Evolutionary conservation across 2,329 filamentous ascomycete species (phyloP).

Genomic region (Myriosclerotinia curreyana): DNA sequence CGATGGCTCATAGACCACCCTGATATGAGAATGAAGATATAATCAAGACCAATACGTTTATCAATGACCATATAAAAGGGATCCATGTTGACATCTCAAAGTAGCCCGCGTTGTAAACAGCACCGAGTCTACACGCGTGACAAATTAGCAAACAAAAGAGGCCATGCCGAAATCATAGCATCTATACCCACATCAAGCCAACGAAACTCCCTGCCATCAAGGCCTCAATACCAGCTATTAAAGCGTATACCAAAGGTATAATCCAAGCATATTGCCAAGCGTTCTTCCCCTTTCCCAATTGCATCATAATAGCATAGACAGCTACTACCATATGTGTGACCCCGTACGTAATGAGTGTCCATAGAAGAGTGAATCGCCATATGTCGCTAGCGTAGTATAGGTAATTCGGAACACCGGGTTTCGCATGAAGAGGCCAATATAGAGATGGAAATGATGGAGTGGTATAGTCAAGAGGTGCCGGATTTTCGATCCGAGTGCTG

Average conservation of each 20-base stretch:
- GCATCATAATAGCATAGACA: conserved; percentile 57
- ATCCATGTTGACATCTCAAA: conserved; percentile 75
- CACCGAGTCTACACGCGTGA: conserved; percentile 48
- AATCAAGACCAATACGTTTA: conserved; percentile 65
- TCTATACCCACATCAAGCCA: conserved; percentile 56
- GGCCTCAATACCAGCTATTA: conserved; percentile 61
- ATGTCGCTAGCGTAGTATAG: conserved; percentile 64
- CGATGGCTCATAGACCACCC: conserved; percentile 55
- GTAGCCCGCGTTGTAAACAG: conserved; percentile 64
- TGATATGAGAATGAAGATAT: conserved; percentile 70
- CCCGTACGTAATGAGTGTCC: conserved; percentile 64
- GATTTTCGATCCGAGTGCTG: conserved; percentile 33
- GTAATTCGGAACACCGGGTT: conserved; percentile 44
- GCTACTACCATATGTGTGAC: conserved; percentile 58
- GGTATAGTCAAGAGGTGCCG: conserved; percentile 49
- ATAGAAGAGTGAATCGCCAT: conserved; percentile 66
- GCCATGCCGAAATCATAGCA: not conserved
- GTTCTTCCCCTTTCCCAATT: conserved; percentile 43
- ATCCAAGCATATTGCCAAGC: conserved; percentile 49
- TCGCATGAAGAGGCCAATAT: conserved; percentile 56
- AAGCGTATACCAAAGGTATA: conserved; percentile 57
- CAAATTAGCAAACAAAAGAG: conserved; percentile 1
- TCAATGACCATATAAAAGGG: conserved; percentile 65
- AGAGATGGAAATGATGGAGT: conserved; percentile 65
- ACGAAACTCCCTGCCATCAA: conserved; percentile 65